Base-by-base conservation (phyloP, 495 filamentous ascomycete species). In the Penicilliopsis zonata region DNA sequence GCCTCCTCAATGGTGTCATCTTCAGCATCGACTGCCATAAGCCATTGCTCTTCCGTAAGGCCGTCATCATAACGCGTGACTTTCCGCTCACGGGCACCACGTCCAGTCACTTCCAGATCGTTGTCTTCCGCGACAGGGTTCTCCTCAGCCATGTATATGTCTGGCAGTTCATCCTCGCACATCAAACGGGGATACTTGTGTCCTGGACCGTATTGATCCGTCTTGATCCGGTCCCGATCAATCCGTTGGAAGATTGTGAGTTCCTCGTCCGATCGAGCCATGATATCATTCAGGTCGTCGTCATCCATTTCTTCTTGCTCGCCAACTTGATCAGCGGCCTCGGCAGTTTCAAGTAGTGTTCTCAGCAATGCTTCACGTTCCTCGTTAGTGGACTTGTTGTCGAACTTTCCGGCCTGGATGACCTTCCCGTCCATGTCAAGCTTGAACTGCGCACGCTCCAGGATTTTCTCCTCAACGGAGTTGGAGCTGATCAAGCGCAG, bases 391-490 rank as follows among this genome's bases (percentile, higher is more conserved):
- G 90, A 98, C 53, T 96, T 98, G 59, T 98, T 98, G 46, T 98
- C 90, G 60, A 98, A 98, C 42, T 92, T 90, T 70, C 90, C 90
- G 28, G 90, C 90, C 52, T 98, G 90, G 40, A 98, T 98, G 45
- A 98, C 86, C 63, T 98, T 98, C 51, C 90, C 92, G 50, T 98
- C 90, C 78, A 98, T 94, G 52, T 96, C 88, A 33, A 98, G 73
- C 70, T 98, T 98, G 66, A 78, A 98, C 49, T 94, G 80, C 1
- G 90, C 90, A 40, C 88, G 82, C 59, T 96, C 92, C 21, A 98
- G 63, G 50, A 98, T 98, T 65, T 96, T 94, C 57, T 98, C 90
- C 58, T 98, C 90, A 12, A 98, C 85, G 1, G 92, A 96, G 44
- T 93, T 92, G 3, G 86, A 88, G 40, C 79, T 94, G 55, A 98